Percentiles rank a stretch among this genome's conserved stretches.
These are phyloP conservation scores for Exophiala dermatitidis DNA, from an alignment of 2,329 filamentous ascomycete species.

Conservation along the genomic window DNA sequence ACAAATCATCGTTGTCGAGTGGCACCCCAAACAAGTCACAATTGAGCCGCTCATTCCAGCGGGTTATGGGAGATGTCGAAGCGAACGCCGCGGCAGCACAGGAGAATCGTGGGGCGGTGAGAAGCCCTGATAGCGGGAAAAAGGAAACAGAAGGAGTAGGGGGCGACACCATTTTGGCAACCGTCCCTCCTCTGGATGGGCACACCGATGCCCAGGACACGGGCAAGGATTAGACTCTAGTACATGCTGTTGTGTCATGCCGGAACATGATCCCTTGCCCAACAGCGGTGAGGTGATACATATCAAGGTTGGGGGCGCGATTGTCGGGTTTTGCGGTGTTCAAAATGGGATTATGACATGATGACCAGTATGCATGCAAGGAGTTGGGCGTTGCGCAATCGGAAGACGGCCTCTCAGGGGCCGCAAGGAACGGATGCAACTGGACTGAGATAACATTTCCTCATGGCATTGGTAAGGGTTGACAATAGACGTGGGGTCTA, in stretches of 20 bases:
- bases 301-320: no score
- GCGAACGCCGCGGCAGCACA: constrained; percentile 6
- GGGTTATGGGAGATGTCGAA: constrained; percentile 22
- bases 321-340: neutral
- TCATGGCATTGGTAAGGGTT: no score
- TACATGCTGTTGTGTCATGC: neutral
- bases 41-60: constrained; percentile 19
- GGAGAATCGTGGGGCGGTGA: constrained; percentile 1
- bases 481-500: no score
- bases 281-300: no score
- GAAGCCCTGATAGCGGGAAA: constrained; percentile 20
- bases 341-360: neutral
- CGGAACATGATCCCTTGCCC: no score
- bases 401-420: neutral
- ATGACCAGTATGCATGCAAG: constrained; percentile 2
- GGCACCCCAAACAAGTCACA: constrained; percentile 18
- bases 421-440: no score
- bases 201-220: constrained; percentile 4
- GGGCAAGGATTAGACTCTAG: neutral
- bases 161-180: neutral
- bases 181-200: constrained; percentile 5
- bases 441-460: no score
- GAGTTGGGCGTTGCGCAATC: constrained; percentile 2
- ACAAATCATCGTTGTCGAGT: constrained; percentile 3
- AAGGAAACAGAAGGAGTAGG: constrained; percentile 20